Conservation (phyloP, 73 alveolate species). For the Paramecium pentaurelia region DNA sequence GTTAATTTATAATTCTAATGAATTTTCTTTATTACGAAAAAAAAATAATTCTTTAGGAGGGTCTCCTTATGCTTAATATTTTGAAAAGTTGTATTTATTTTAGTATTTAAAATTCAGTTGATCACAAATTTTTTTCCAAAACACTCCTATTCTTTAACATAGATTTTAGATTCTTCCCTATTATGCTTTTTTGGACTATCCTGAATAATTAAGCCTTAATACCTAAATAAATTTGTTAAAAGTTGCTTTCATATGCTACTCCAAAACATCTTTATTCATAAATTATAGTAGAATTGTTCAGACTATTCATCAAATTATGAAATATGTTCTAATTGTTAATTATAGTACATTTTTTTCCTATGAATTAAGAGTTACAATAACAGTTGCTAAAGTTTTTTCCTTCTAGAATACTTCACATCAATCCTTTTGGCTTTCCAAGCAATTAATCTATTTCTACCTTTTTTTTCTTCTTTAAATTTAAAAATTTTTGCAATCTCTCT, state of each 20-base stretch:
- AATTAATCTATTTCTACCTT: neutral
- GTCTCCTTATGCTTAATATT: conserved; percentile 30
- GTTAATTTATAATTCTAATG: no score
- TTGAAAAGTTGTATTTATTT: neutral
- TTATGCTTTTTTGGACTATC: neutral
- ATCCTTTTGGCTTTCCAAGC: neutral
- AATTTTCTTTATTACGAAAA: no score
- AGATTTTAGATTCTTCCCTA: neutral
- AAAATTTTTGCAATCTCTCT: neutral
- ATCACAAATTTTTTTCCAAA: neutral
- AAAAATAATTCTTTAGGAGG: conserved; percentile 29
- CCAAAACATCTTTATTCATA: conserved; percentile 27
- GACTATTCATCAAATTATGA: conserved; percentile 24
- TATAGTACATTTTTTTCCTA: neutral
- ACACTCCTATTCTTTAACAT: neutral
- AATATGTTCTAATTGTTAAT: neutral
- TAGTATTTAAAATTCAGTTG: neutral
- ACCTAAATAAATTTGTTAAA: neutral
- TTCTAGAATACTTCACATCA: conserved; percentile 3
- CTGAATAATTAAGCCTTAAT: neutral
- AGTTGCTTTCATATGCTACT: neutral
- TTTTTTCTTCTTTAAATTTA: neutral
- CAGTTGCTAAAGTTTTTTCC: neutral
- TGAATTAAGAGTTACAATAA: neutral
- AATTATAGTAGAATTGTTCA: conserved; percentile 18